Evolutionary conservation across 2,329 filamentous ascomycete species (phyloP).

Genomic region (Colletotrichum lupini): DNA sequence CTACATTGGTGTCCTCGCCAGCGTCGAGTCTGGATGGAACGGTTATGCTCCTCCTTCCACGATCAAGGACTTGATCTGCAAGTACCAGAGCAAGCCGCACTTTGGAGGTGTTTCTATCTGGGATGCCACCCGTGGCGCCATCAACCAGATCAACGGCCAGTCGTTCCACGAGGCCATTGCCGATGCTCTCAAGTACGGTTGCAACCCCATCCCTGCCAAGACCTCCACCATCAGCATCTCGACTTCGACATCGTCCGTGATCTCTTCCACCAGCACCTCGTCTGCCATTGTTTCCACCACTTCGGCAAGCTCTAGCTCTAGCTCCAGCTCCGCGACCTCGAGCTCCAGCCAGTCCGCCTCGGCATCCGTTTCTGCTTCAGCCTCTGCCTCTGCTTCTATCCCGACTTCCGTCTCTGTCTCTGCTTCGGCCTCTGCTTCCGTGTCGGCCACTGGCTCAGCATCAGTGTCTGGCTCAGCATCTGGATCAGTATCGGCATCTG

Average conservation of each 20-base stretch:
- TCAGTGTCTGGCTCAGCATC: background rate
- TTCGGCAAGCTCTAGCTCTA: slow-evolving; percentile 21
- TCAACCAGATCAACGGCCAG: slow-evolving; percentile 47
- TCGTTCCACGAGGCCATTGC: slow-evolving; percentile 50
- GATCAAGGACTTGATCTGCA: slow-evolving; percentile 52
- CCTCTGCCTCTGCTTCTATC: slow-evolving; percentile 3
- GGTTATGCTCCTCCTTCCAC: slow-evolving; percentile 49
- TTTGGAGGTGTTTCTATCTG: slow-evolving; percentile 60
- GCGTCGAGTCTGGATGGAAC: slow-evolving; percentile 40
- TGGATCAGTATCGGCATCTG: background rate
- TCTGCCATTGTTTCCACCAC: slow-evolving; percentile 30
- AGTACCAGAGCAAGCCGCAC: slow-evolving; percentile 47
- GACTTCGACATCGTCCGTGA: slow-evolving; percentile 24
- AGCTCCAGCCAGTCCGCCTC: slow-evolving; percentile 9
- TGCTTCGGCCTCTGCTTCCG: background rate
- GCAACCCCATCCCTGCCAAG: slow-evolving; percentile 42
- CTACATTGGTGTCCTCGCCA: slow-evolving; percentile 56
- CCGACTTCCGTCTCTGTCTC: background rate
- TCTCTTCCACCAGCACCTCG: slow-evolving; percentile 26
- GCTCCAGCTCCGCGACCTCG: background rate
- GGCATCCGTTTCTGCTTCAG: background rate
- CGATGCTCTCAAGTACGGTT: slow-evolving; percentile 51
- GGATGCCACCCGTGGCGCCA: slow-evolving; percentile 51
- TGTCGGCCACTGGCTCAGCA: background rate
- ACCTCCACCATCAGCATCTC: slow-evolving; percentile 37